Conservation (phyloP, 2,329 filamentous ascomycete species). For the Phyllosticta citribraziliensis region DNA sequence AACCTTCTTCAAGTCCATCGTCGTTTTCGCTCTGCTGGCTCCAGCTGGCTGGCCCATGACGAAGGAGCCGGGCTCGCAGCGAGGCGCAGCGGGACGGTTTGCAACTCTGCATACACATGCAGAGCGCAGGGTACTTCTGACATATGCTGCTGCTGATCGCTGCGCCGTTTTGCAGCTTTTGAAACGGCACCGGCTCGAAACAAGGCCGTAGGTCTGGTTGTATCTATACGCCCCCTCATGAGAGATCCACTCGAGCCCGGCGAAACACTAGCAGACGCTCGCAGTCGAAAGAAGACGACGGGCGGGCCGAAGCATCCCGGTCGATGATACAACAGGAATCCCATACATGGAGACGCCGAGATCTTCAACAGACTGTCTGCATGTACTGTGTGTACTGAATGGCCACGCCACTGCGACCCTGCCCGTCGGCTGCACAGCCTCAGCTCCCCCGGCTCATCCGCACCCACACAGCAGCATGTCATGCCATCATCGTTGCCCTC, state of each 20-base stretch:
- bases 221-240: neutral
- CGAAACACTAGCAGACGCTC: constrained; percentile 5
- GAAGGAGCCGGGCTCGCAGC: neutral
- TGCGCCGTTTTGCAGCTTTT: constrained; percentile 8
- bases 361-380: neutral
- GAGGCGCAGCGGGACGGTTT: constrained; percentile 5
- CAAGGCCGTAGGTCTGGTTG: constrained; percentile 8
- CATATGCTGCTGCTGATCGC: neutral
- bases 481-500: neutral
- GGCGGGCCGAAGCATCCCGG: neutral
- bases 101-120: neutral
- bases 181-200: constrained; percentile 10
- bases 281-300: neutral
- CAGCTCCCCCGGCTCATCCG: neutral
- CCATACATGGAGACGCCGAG: constrained; percentile 10
- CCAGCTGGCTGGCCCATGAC: constrained; percentile 2
- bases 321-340: neutral
- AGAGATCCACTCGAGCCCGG: constrained; percentile 1
- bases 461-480: neutral
- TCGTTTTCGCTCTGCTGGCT: neutral
- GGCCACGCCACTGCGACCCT: constrained; percentile 7
- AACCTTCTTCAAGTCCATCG: neutral
- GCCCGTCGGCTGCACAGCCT: constrained; percentile 8
- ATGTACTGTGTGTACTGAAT: neutral
- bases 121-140: neutral